Conservation (phyloP, 1,284 basidiomycete genomes). For the Ganoderma resinaceum region DNA sequence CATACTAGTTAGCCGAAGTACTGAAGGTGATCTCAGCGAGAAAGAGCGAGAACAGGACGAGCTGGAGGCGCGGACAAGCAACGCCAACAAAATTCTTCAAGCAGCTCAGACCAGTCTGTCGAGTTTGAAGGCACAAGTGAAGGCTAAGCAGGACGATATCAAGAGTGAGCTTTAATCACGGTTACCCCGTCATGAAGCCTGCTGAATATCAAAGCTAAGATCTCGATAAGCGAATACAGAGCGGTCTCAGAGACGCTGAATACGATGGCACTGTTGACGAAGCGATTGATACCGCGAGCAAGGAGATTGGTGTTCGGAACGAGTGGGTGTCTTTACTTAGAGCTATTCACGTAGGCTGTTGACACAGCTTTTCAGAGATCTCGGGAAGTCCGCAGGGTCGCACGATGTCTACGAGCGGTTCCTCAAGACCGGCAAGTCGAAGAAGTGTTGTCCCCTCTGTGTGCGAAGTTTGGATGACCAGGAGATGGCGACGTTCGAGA, state of each 20-base stretch:
- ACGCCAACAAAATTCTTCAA: constrained; percentile 63
- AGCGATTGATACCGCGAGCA: constrained; percentile 63
- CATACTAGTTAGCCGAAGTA: neutral
- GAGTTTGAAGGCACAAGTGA: constrained; percentile 65
- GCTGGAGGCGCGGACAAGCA: constrained; percentile 57
- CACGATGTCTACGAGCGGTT: constrained; percentile 70
- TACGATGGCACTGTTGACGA: constrained; percentile 50
- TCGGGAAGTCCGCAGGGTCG: constrained; percentile 46
- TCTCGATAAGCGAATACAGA: constrained; percentile 61
- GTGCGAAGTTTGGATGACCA: constrained; percentile 69
- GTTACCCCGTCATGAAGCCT: neutral
- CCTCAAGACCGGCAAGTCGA: constrained; percentile 64
- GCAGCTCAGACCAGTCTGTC: constrained; percentile 67
- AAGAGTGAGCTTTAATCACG: constrained; percentile 52
- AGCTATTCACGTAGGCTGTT: neutral
- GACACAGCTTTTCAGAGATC: constrained; percentile 30
- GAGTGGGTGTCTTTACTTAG: constrained; percentile 49
- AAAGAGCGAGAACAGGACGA: constrained; percentile 70
- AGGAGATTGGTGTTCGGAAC: constrained; percentile 59
- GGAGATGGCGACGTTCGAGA: constrained; percentile 72
- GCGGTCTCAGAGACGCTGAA: constrained; percentile 48
- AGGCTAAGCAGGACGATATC: constrained; percentile 67
- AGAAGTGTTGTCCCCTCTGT: constrained; percentile 82
- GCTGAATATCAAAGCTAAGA: constrained; percentile 43
- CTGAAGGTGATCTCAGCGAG: constrained; percentile 49